Base-by-base conservation (phyloP, 176 grass and related monocot species). In the Urochloa ruziziensis region DNA sequence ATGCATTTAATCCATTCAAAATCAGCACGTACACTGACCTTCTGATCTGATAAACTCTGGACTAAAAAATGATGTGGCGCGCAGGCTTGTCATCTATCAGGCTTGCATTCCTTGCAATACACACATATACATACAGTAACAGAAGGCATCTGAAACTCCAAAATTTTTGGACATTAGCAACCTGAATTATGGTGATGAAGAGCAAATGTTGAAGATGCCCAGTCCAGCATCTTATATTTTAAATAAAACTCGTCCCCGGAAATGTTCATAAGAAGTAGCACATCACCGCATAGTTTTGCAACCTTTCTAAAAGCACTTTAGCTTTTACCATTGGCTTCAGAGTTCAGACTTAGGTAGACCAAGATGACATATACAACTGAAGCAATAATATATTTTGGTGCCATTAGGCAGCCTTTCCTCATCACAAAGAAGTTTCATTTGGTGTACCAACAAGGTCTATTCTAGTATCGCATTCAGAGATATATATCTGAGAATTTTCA, bases 361-460 rank as follows among this genome's bases (percentile, higher is more conserved):
- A 18, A 37, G 47, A n/a, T 48, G 39, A 71, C 51, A 87, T 44
- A 57, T 80, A 65, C 19, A 35, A n/a, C 11, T 74, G 19, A 36
- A 58, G 48, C 36, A 67, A 28, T 24, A 35, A 67, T 32, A 75
- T 81, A 67, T 57, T 80, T 66, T 57, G 33, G 42, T 59, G 34
- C 60, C 15, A 44, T 74, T 80, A 25, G 73, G 64, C 64, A 63
- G 47, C 18, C 63, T 71, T 82, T 83, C 71, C 69, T 62, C 33
- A 35, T 88, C 72, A 77, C 32, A 60, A 48, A 79, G 35, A 86
- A 76, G n/a, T n/a, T 59, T 48, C 68, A 24, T 70, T 61, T 76
- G 63, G 63, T 78, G 19, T 48, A 78, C 63, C 73, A 62, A 70
- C 79, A 59, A 60, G 71, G 30, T 60, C 6, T 70, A 83, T 64